Evolutionary conservation across 352 stramenopile genomes (phyloP), one percentile per base, ranked within the genome.

Genomic region (Pythium dissimile): DNA sequence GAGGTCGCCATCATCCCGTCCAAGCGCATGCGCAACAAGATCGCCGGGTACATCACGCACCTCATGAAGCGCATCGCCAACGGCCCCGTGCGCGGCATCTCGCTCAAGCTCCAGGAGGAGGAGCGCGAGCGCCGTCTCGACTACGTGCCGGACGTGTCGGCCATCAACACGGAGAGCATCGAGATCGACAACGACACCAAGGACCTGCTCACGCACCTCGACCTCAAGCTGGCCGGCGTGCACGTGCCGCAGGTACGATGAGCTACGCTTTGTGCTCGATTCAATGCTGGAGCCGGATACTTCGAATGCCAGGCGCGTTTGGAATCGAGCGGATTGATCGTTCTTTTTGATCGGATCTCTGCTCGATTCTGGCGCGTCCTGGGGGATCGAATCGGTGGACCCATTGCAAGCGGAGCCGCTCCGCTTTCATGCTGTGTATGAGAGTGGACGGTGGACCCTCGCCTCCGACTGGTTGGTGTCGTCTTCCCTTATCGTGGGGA

Each of bases 1-100:
- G 93, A 98, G 75, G 97, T 99, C 59, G 97, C 97, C 48, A 98
- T 99, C 76, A 95, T 99, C 64, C 97, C 97, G 52, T 99, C 96
- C 59, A 99, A 99, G 94, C 95, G 97, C 66, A 99, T 99, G 97
- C 92, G 97, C 69, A 99, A 99, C 92, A 99, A 99, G 91, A 99
- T 99, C 71, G 97, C 97, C 30, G 97, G 97, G 60, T 99, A 99
- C 88, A 98, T 98, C 71, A 99, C 97, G 66, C 97, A 99, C 77
- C 86, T 99, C 46, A 99, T 99, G 97, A 99, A 99, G 91, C 94
- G 97, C 78, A 99, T 99, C 86, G 90, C 98, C 75, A 95, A 98
- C 74, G 97, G 97, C 71, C 97, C 97, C 60, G 97, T 99, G 62
- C 93, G 97, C 71, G 97, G 97, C 84, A 99, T 99, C 78, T 99